Evolutionary conservation across 2,329 filamentous ascomycete species (phyloP).

Genomic region (Myriosclerotinia duriaeana): DNA sequence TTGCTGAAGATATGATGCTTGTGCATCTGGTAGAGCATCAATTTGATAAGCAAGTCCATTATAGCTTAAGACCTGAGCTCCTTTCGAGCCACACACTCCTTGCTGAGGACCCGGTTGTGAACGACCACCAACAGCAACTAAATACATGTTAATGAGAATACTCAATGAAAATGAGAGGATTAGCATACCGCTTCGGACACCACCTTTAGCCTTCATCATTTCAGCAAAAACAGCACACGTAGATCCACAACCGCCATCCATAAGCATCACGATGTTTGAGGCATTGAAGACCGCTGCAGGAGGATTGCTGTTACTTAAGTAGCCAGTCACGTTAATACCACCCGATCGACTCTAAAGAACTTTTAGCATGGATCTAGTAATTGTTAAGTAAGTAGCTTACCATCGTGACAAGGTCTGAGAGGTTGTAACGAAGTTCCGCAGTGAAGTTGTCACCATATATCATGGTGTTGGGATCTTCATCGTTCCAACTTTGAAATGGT

Average conservation of each 20-base stretch:
- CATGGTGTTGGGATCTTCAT: constrained; percentile 10
- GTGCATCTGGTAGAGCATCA: constrained; percentile 6
- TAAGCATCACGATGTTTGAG: constrained; percentile 40
- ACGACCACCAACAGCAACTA: constrained; percentile 54
- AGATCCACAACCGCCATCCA: constrained; percentile 58
- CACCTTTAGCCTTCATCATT: constrained; percentile 50
- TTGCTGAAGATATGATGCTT: neutral
- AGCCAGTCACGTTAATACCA: constrained; percentile 40
- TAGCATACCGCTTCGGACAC: constrained; percentile 18
- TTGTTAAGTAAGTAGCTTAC: neutral
- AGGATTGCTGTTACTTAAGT: constrained; percentile 29
- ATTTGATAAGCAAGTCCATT: neutral
- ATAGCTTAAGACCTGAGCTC: constrained; percentile 42
- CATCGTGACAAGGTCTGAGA: constrained; percentile 32
- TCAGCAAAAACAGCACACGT: constrained; percentile 60
- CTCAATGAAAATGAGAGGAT: neutral
- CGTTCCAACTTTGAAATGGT: constrained; percentile 27
- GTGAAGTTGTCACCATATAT: constrained; percentile 24
- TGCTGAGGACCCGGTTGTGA: constrained; percentile 56
- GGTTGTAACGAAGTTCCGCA: constrained; percentile 31
- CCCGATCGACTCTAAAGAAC: constrained; percentile 23
- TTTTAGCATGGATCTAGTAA: neutral
- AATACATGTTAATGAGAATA: constrained; percentile 42
- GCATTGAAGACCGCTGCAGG: constrained; percentile 44
- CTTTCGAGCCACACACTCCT: constrained; percentile 63